Base-by-base conservation (phyloP, 78 protist genomes). In the Emiliania huxleyi region DNA sequence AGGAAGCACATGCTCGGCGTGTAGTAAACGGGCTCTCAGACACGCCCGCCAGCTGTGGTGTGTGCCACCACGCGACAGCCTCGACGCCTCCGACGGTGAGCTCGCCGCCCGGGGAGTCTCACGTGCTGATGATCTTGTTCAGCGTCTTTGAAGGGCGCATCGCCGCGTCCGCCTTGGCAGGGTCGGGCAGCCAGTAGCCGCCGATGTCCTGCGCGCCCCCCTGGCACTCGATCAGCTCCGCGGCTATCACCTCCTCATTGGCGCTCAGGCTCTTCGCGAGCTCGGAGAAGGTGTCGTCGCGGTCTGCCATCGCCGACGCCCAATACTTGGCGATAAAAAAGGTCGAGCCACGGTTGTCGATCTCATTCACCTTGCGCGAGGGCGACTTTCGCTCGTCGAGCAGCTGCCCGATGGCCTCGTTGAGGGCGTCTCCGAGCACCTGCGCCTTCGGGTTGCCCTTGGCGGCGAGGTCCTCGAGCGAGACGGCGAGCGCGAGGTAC, bases 281-380 rank as follows among this genome's bases (percentile, higher is more conserved):
- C 52, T 23, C 19, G 38, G 18, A 3, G 91, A 92, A 92, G 49
- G 23, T 21, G 22, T 21, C 38, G 87, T 87, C 94, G 88, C 44
- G 56, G 5, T 88, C 22, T 33, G 87, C 69, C 88, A 87, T 44
- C 35, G 73, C 91, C 91, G 81, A 46, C 15, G 94, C 85, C 94
- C 94, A 93, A 83, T 71, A 93, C 40, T 49, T 79, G 26, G 94
- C 91, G 62, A 93, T 69, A 77, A 87, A 93, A 92, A 93, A 93
- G 88, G 62, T 69, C 18, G 71, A 8, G 38, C 91, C 94, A 48
- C 94, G 91, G 89, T 93, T 93, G 91, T 93, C 94, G 89, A 93
- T 35, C 89, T 93, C 46, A 8, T 62, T 62, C 38, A 45, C 73
- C 93, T 91, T 91, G 75, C 93, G 88, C 37, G 55, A 23, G 48